Base-by-base conservation (phyloP, 139 green algal species). In the Pleodorina starrii region DNA sequence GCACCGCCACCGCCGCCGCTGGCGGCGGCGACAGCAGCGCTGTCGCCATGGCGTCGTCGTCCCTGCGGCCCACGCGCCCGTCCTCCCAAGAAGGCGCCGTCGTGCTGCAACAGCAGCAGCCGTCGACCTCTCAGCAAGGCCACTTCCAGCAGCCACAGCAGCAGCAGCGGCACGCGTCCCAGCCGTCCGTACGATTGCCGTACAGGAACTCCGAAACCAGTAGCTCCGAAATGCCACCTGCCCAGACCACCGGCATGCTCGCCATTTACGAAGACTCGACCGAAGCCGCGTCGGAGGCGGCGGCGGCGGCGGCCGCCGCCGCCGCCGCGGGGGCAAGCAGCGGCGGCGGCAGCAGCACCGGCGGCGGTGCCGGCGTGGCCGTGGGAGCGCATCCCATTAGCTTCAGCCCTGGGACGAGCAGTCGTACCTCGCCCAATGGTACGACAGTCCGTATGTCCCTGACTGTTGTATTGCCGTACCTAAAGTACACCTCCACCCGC, bases 301-400 rank as follows among this genome's bases (percentile, higher is more conserved):
- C 76, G 32, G 48, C 76, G 50, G 76, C 76, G 27, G 51, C 36
- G 57, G 78, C 78, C 4, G n/a, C 72, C 10, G 40, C 40, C 40
- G 1, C 16, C 40, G 40, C 42, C 1, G 72, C 17, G 40, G 72
- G 19, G 42, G 72, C 40, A 36, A n/a, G 27, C 74, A 42, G 21
- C 29, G 27, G 29, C 76, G 32, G 46, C 75, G 48, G 75, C 75
- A n/a, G 50, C 35, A 50, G 77, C 50, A 50, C 35, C 77, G n/a
- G 46, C 46, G 32, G 6, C 35, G 36, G 50, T 29, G 77, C 23
- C 1, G 14, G 35, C 7, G 35, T 32, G 17, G 14, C 35, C 35
- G n/a, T 84, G 27, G 29, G 46, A 5, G 77, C 78, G 6, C 78
- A 85, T 36, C 78, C 78, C 35, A 85, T 85, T 38, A 73, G 21